These are phyloP conservation scores for Geotrichum reessii DNA, from an alignment of 1,139 yeast genomes.

Conservation along the genomic window DNA sequence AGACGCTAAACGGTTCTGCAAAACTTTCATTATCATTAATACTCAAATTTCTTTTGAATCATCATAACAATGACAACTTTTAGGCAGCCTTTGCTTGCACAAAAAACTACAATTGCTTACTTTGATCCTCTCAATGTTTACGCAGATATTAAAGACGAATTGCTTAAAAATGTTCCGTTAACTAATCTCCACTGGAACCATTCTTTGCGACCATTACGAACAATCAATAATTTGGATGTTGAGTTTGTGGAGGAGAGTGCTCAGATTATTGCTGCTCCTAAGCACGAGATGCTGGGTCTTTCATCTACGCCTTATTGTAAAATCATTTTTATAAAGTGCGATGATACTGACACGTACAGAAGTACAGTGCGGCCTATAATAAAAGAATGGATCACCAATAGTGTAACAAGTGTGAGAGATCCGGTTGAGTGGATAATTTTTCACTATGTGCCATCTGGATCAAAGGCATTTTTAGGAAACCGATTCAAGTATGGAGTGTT, in stretches of 20 bases:
- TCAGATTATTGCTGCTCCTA: conserved; percentile 31
- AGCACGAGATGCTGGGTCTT: conserved; percentile 41
- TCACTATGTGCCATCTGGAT: conserved; percentile 46
- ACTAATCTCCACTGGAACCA: conserved; percentile 77
- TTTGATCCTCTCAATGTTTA: conserved; percentile 81
- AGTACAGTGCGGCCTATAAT: conserved; percentile 64
- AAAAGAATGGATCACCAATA: conserved; percentile 65
- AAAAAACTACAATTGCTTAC: conserved; percentile 50
- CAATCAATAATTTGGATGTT: conserved; percentile 61
- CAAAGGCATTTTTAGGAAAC: conserved; percentile 36
- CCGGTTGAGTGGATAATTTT: conserved; percentile 64
- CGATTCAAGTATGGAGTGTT: conserved; percentile 52
- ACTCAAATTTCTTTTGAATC: too few species aligned
- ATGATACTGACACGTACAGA: conserved; percentile 66
- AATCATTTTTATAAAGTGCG: conserved; percentile 63
- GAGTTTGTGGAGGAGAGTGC: conserved; percentile 59
- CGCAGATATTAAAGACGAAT: conserved; percentile 47
- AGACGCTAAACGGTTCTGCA: background rate
- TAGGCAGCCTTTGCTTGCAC: conserved; percentile 7
- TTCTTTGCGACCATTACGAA: conserved; percentile 51
- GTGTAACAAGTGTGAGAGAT: conserved; percentile 41
- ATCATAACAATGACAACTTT: background rate
- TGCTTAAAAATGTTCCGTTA: conserved; percentile 55
- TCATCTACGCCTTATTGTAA: conserved; percentile 53
- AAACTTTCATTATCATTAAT: too few species aligned